phyloP scores from a whole-genome alignment of 192 early-diverging fungal genomes.

The Coemansia asiatica region DNA sequence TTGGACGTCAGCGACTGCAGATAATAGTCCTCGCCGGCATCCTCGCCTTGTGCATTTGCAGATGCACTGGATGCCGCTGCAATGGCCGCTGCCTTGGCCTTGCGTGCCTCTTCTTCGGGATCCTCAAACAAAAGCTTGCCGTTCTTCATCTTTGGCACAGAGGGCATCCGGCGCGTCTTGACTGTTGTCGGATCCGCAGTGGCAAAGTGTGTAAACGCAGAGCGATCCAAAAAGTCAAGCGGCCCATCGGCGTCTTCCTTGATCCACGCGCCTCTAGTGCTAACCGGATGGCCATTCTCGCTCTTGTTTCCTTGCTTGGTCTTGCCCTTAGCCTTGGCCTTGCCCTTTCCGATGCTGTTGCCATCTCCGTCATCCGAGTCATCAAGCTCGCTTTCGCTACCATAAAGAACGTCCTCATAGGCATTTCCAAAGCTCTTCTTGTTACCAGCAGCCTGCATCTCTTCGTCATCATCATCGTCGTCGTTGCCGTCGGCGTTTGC shows the following conservation, averaged over 20 bases:
- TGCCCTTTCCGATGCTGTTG: slow-evolving; percentile 25
- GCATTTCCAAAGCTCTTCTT: slow-evolving; percentile 68
- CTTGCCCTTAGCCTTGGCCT: slow-evolving; percentile 17
- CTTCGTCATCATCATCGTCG: slow-evolving; percentile 44
- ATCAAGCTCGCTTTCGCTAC: slow-evolving; percentile 88
- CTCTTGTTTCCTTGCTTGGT: slow-evolving; percentile 33
- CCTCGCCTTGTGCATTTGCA: slow-evolving; percentile 38
- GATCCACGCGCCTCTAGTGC: slow-evolving; percentile 57
- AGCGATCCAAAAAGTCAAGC: slow-evolving; percentile 88
- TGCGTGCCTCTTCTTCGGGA: slow-evolving; percentile 53
- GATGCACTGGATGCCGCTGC: slow-evolving; percentile 30
- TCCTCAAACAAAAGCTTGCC: slow-evolving; percentile 86
- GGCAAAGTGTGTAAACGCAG: slow-evolving; percentile 70
- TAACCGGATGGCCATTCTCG: not conserved
- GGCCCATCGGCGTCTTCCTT: slow-evolving; percentile 70
- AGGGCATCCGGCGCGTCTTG: slow-evolving; percentile 36
- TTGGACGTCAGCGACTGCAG: slow-evolving; percentile 73
- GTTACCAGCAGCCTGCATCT: slow-evolving; percentile 28
- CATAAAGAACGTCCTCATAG: slow-evolving; percentile 89
- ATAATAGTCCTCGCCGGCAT: slow-evolving; percentile 80
- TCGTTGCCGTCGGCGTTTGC: slow-evolving; percentile 43
- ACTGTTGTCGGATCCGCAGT: slow-evolving; percentile 48
- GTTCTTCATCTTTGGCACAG: slow-evolving; percentile 65
- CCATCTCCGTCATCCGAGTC: slow-evolving; percentile 69
- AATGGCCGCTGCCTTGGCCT: slow-evolving; percentile 29